phyloP scores from a whole-genome alignment of 257 asterid species.

The Salvia hispanica region DNA sequence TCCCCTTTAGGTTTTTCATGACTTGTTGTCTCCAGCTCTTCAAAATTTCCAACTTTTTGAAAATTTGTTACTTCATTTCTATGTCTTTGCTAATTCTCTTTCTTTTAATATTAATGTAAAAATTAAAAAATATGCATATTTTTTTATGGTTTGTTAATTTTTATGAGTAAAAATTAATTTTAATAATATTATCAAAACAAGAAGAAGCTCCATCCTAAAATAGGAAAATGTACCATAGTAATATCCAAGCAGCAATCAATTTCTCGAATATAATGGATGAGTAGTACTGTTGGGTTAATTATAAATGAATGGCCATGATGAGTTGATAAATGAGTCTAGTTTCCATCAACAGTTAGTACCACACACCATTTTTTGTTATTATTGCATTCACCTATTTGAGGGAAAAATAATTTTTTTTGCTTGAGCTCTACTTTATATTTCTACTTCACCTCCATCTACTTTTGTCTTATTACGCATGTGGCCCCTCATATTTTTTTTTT shows the following conservation, averaged over 20 bases:
- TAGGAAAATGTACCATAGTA: no score
- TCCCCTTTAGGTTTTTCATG: no score
- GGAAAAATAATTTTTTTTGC: conserved; percentile 21
- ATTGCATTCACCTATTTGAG: conserved; percentile 12
- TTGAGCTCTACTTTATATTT: conserved; percentile 5
- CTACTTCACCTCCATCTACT: conserved; percentile 1
- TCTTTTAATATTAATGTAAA: no score
- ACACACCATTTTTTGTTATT: not conserved
- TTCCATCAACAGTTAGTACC: conserved; percentile 7
- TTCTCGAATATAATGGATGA: conserved; percentile 13
- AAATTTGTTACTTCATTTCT: no score
- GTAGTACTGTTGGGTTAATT: not conserved
- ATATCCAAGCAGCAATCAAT: not conserved
- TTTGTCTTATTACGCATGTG: not conserved
- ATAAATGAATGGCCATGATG: conserved; percentile 24
- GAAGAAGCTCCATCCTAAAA: no score
- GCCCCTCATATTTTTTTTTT: not conserved
- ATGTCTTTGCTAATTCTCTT: no score
- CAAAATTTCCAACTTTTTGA: no score
- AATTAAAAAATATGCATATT: no score
- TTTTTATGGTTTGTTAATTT: no score
- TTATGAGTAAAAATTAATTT: no score
- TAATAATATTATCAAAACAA: no score
- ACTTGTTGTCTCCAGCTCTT: no score
- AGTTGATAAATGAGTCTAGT: conserved; percentile 14